A percentile compares a stretch with the other conserved stretches of the same genome.
These are phyloP conservation scores for Groenewaldozyma tartarivorans DNA, from an alignment of 805 yeast genomes.

Conservation along the genomic window DNA sequence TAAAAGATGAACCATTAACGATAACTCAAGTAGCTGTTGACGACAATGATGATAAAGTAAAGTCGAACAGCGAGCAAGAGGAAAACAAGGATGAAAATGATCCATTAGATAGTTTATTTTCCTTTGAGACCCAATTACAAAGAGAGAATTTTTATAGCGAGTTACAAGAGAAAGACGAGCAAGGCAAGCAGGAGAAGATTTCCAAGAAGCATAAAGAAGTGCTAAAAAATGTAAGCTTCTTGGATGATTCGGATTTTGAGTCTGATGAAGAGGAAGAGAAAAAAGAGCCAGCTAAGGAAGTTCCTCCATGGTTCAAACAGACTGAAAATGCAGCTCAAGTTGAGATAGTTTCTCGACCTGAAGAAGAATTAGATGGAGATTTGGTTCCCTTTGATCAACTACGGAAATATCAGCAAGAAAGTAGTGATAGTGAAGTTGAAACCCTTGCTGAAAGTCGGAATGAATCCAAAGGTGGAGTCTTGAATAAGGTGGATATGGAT, in stretches of 20 bases:
- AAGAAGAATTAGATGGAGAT: constrained; percentile 4
- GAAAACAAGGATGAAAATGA: neutral
- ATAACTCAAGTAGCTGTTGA: constrained; percentile 56
- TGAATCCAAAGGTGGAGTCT: constrained; percentile 1
- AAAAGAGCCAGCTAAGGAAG: constrained; percentile 12
- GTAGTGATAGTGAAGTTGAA: constrained; percentile 7
- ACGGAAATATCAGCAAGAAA: constrained; percentile 1
- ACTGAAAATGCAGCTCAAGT: neutral
- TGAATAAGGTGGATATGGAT: neutral
- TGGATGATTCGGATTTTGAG: constrained; percentile 2
- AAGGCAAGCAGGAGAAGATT: constrained; percentile 1
- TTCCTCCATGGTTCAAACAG: constrained; percentile 10
- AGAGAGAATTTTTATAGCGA: neutral
- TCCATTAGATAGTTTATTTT: constrained; percentile 1
- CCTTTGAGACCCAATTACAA: neutral
- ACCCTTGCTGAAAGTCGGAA: constrained; percentile 1
- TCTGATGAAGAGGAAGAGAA: constrained; percentile 1
- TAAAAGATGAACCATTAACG: constrained; percentile 47
- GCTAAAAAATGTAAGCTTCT: neutral
- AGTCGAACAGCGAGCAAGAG: neutral
- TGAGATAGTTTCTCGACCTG: neutral
- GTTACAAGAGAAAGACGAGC: constrained; percentile 7
- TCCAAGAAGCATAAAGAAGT: constrained; percentile 1
- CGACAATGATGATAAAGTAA: constrained; percentile 11
- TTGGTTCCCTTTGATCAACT: constrained; percentile 4